A percentile compares a stretch with the other conserved stretches of the same genome.
Evolutionary conservation across 2,329 filamentous ascomycete species (phyloP).

Genomic region (Verticillium albo-atrum): DNA sequence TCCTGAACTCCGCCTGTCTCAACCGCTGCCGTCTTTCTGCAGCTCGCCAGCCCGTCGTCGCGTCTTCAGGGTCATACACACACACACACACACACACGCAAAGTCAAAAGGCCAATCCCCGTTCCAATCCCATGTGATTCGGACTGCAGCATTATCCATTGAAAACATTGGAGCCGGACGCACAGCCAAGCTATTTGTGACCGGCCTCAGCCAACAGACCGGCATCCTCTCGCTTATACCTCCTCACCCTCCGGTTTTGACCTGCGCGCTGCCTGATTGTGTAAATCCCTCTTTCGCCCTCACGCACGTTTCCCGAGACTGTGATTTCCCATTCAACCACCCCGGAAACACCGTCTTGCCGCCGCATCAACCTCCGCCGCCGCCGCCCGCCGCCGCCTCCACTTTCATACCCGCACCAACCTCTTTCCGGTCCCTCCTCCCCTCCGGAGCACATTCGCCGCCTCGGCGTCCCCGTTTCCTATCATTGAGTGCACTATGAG

Average conservation of each 20-base stretch:
- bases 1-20: neutral
- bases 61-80: neutral
- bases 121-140: neutral
- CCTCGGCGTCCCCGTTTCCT: neutral
- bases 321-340: neutral
- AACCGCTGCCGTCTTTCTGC: neutral
- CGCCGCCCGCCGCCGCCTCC: no score
- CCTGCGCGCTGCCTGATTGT: neutral
- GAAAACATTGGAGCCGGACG: neutral
- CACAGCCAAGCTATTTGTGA: neutral
- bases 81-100: neutral
- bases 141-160: neutral
- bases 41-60: neutral
- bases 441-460: neutral
- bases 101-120: neutral
- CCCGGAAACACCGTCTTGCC: neutral
- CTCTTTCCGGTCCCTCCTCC: neutral
- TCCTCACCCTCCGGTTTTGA: neutral
- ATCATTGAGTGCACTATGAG: conserved; percentile 22
- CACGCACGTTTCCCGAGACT: neutral
- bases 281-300: neutral
- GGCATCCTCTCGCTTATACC: neutral
- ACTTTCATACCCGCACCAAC: neutral
- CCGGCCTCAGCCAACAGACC: neutral
- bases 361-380: neutral